A percentile compares a stretch with the other conserved stretches of the same genome.
These are phyloP conservation scores for Boechera divaricarpa DNA, from an alignment of 345 rosid species.

Conservation along the genomic window DNA sequence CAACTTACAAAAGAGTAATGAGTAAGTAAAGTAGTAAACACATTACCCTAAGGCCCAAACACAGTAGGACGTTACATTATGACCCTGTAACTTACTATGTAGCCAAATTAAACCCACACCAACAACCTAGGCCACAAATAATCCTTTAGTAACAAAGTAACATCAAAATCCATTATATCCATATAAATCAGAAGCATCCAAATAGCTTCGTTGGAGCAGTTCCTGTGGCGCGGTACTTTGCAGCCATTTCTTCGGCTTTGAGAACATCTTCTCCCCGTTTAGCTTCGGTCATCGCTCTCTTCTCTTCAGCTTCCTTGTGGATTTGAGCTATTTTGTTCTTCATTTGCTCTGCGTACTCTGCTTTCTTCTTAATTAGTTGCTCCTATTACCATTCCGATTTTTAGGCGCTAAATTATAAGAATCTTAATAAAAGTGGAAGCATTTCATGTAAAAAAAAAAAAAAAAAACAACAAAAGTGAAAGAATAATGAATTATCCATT, in stretches of 20 bases:
- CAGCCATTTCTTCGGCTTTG: constrained; percentile 84
- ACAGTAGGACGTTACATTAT: constrained; percentile 8
- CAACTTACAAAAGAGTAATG: not conserved
- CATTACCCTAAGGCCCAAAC: not conserved
- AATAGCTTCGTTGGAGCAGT: constrained; percentile 72
- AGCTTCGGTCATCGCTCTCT: constrained; percentile 77
- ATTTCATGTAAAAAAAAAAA: not conserved
- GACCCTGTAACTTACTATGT: constrained; percentile 7
- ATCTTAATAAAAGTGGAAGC: not conserved
- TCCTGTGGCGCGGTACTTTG: constrained; percentile 82
- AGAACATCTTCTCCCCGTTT: constrained; percentile 83
- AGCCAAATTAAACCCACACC: constrained; percentile 4
- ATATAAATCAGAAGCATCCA: constrained; percentile 27
- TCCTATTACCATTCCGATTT: constrained; percentile 54
- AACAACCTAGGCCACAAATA: not conserved
- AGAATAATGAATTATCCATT: not conserved
- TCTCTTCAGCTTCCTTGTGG: constrained; percentile 88
- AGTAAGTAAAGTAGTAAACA: not conserved
- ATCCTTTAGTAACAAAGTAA: not conserved
- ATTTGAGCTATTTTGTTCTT: constrained; percentile 75
- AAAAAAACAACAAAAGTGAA: not conserved
- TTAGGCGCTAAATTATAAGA: not conserved
- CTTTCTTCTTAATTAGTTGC: constrained; percentile 76
- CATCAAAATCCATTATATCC: not conserved
- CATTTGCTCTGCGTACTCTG: constrained; percentile 76